Conservation (phyloP, 129 eudicot genomes). For the Pulicaria dysenterica region DNA sequence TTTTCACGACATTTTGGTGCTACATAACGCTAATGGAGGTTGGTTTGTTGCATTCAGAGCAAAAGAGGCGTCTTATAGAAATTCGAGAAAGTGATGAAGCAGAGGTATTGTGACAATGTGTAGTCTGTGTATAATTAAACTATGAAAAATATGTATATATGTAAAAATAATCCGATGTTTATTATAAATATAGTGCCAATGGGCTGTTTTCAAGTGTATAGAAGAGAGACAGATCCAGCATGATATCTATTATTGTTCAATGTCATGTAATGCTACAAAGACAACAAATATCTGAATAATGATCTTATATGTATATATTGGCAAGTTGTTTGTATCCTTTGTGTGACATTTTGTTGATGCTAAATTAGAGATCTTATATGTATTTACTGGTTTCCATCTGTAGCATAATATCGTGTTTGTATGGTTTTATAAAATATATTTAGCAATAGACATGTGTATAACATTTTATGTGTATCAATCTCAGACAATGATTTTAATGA, state of each 20-base stretch:
- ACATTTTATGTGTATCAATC: no score
- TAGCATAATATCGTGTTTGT: no score
- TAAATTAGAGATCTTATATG: no score
- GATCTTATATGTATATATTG: slow-evolving; percentile 28
- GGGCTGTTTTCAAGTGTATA: slow-evolving; percentile 66
- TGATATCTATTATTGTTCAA: slow-evolving; percentile 9
- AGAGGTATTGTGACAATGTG: slow-evolving; percentile 6
- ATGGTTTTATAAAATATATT: no score
- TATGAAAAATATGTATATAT: slow-evolving; percentile 19
- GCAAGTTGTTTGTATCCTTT: not conserved
- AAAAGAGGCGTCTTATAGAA: slow-evolving; percentile 24
- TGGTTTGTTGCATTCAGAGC: slow-evolving; percentile 32
- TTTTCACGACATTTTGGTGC: slow-evolving; percentile 27
- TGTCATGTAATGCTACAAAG: not conserved
- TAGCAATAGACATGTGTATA: no score
- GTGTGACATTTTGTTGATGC: not conserved
- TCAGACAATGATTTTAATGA: no score
- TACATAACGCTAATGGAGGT: slow-evolving; percentile 15
- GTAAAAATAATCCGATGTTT: slow-evolving; percentile 34
- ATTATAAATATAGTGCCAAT: slow-evolving; percentile 16
- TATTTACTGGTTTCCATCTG: no score
- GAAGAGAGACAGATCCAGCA: slow-evolving; percentile 41
- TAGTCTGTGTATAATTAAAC: slow-evolving; percentile 19
- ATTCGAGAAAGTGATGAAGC: slow-evolving; percentile 21
- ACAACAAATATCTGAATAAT: slow-evolving; percentile 13